Conservation (phyloP, 805 yeast species). For the Ogataea chonburiensis region DNA sequence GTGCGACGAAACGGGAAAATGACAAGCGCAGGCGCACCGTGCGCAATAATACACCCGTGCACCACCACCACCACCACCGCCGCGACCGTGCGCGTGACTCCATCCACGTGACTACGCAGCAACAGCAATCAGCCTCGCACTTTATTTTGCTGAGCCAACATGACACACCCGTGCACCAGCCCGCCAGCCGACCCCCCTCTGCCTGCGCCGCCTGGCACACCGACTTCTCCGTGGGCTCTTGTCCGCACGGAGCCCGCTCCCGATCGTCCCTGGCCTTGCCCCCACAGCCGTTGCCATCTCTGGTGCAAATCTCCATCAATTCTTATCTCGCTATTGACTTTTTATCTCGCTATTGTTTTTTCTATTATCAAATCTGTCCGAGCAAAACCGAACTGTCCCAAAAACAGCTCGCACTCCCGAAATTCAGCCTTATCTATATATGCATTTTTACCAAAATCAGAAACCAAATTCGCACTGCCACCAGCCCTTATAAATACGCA, state of each 20-base stretch:
- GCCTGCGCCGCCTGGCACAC: no score
- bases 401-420: constrained; percentile 3
- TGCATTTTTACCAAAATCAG: neutral
- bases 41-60: neutral
- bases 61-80: neutral
- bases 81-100: no score
- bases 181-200: no score
- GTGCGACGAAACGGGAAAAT: no score
- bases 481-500: constrained; percentile 6
- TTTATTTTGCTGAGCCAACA: no score
- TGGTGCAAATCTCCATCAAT: neutral
- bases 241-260: no score
- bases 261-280: constrained; percentile 1
- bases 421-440: constrained; percentile 2
- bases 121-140: no score
- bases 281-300: neutral
- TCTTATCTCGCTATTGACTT: neutral
- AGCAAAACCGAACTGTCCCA: constrained; percentile 9
- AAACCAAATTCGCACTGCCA: constrained; percentile 1
- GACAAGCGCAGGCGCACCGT: neutral
- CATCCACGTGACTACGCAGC: no score
- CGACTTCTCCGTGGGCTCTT: constrained; percentile 1
- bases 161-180: no score
- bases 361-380: constrained; percentile 3
- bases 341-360: constrained; percentile 2